These are phyloP conservation scores for Cryptococcus neoformans DNA, from an alignment of 1,284 basidiomycete species.

Conservation along the genomic window DNA sequence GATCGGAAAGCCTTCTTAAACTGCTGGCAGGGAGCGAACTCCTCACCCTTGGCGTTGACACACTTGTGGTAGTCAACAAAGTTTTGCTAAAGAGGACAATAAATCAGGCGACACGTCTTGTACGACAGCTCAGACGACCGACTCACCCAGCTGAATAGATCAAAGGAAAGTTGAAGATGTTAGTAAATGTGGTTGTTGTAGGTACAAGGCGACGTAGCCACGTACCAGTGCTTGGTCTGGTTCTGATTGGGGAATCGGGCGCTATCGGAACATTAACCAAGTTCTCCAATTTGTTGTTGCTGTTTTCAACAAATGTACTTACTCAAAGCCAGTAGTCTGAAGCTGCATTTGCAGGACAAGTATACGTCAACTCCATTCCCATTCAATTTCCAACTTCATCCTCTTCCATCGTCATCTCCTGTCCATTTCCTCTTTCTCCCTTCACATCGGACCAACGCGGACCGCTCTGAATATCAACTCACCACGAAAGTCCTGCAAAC, in stretches of 20 bases:
- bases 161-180: background rate
- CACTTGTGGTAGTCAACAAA: slow-evolving; percentile 99
- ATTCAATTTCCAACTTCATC: too few species aligned
- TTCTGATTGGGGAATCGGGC: slow-evolving; percentile 95
- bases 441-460: too few species aligned
- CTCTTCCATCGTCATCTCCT: too few species aligned
- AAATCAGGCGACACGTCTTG: background rate
- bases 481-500: slow-evolving; percentile 45
- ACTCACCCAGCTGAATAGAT: slow-evolving; percentile 15
- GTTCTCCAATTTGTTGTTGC: background rate
- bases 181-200: background rate
- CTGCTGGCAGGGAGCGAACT: slow-evolving; percentile 96
- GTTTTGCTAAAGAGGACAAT: slow-evolving; percentile 67
- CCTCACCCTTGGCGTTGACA: slow-evolving; percentile 94
- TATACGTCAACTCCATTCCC: background rate
- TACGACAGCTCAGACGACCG: background rate
- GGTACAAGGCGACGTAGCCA: slow-evolving; percentile 47
- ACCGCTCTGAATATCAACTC: slow-evolving; percentile 13
- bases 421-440: too few species aligned
- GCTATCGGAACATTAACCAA: slow-evolving; percentile 35
- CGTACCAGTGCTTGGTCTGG: slow-evolving; percentile 90
- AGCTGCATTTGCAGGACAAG: slow-evolving; percentile 27
- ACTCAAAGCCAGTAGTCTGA: slow-evolving; percentile 52
- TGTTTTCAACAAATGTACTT: slow-evolving; percentile 16
- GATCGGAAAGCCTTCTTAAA: slow-evolving; percentile 97